These are phyloP conservation scores for Liriodendron chinense DNA, from an alignment of 164 flowering plant genomes.

Conservation along the genomic window DNA sequence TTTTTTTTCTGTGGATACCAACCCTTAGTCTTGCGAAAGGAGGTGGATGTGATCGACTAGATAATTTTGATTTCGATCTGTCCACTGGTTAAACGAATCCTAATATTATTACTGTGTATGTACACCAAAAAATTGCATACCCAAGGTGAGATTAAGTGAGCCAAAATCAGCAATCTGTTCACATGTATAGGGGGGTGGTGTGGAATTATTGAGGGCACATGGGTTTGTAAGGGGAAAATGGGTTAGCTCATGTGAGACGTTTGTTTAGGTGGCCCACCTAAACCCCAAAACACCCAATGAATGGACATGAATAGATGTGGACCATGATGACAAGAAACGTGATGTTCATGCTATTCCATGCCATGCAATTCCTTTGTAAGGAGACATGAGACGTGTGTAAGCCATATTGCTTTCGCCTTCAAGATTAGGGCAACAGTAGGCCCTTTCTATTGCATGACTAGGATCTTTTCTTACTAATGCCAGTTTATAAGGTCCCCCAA, in stretches of 20 bases:
- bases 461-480: too few relatives aligned
- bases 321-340: slow-evolving; percentile 48
- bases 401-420: slow-evolving; percentile 19
- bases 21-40: too few relatives aligned
- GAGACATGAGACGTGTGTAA: slow-evolving; percentile 17
- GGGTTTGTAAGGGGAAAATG: slow-evolving; percentile 50
- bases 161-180: too few relatives aligned
- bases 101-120: too few relatives aligned
- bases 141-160: too few relatives aligned
- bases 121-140: too few relatives aligned
- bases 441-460: not conserved
- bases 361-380: slow-evolving; percentile 7
- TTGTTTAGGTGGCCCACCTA: slow-evolving; percentile 38
- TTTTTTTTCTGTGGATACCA: too few relatives aligned
- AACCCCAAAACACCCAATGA: slow-evolving; percentile 9
- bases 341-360: slow-evolving; percentile 27
- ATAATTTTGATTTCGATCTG: too few relatives aligned
- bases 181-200: not conserved
- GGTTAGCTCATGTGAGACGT: slow-evolving; percentile 53
- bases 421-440: slow-evolving; percentile 8
- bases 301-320: slow-evolving; percentile 6
- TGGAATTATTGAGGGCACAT: slow-evolving; percentile 7
- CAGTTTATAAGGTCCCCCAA: too few relatives aligned
- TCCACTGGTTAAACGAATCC: too few relatives aligned
- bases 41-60: too few relatives aligned